Conservation (phyloP, 2,329 filamentous ascomycete genomes). For the Verticillium albo-atrum region DNA sequence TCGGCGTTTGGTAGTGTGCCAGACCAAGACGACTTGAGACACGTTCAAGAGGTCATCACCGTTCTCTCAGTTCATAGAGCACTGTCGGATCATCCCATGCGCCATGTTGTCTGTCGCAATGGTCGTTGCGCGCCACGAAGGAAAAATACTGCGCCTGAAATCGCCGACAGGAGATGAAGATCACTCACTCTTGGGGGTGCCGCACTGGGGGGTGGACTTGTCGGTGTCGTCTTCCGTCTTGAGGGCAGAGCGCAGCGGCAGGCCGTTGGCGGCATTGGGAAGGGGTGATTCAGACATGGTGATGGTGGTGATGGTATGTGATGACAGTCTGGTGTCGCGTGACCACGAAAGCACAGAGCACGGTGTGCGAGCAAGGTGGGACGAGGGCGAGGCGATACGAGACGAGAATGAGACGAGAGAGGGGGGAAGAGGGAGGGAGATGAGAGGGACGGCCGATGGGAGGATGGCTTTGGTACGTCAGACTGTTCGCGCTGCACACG, state of each 20-base stretch:
- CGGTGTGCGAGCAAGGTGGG: not conserved
- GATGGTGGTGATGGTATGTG: not conserved
- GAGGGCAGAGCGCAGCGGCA: constrained; percentile 36
- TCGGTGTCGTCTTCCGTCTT: constrained; percentile 39
- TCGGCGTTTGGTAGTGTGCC: too few species aligned
- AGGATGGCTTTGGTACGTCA: not conserved
- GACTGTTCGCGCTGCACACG: not conserved
- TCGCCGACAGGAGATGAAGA: not conserved
- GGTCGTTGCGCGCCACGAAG: not conserved
- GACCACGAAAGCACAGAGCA: not conserved
- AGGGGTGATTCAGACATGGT: constrained; percentile 9
- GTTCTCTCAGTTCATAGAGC: too few species aligned
- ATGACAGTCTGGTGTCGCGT: not conserved
- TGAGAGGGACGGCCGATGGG: not conserved
- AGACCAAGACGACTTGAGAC: too few species aligned
- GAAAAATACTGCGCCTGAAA: not conserved
- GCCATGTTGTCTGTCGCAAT: too few species aligned
- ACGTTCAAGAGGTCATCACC: too few species aligned
- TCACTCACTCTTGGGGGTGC: constrained; percentile 39
- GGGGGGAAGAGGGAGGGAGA: not conserved
- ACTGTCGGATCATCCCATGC: too few species aligned
- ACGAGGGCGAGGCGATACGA: not conserved
- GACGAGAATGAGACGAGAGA: not conserved
- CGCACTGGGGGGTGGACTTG: constrained; percentile 28
- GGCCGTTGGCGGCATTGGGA: constrained; percentile 4